phyloP scores from a whole-genome alignment of 805 yeast species.

The Wilhelminamyces savonicus region DNA sequence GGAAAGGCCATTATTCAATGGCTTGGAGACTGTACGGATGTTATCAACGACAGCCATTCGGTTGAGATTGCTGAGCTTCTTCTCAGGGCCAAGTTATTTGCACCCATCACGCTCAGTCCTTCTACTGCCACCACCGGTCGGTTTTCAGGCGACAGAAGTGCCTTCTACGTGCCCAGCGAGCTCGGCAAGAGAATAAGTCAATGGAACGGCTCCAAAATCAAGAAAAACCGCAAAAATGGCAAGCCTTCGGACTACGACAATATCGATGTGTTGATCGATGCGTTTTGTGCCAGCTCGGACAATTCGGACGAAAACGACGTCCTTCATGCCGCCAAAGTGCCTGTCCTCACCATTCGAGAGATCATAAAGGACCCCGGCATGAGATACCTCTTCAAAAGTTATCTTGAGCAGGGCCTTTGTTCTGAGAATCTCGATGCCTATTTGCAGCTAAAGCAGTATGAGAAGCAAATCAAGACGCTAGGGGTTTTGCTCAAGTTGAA shows the following conservation, averaged over 20 bases:
- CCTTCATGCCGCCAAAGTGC: not conserved
- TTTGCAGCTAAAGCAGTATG: slow-evolving; percentile 49
- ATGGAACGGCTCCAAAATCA: slow-evolving; percentile 19
- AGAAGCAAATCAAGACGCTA: slow-evolving; percentile 38
- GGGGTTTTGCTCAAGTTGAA: slow-evolving; percentile 26
- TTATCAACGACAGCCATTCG: slow-evolving; percentile 48
- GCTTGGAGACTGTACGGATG: slow-evolving; percentile 85
- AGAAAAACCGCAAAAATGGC: not conserved
- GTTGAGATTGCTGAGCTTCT: slow-evolving; percentile 46
- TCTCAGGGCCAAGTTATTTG: slow-evolving; percentile 39
- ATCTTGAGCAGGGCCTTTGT: slow-evolving; percentile 58
- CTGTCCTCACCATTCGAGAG: slow-evolving; percentile 17
- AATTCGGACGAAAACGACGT: not conserved
- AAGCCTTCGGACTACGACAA: not conserved
- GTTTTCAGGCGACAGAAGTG: slow-evolving; percentile 28
- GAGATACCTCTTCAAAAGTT: slow-evolving; percentile 59
- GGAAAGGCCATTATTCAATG: slow-evolving; percentile 83
- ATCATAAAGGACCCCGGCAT: slow-evolving; percentile 69
- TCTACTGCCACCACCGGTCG: slow-evolving; percentile 20
- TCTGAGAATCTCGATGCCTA: slow-evolving; percentile 74
- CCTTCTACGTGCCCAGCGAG: slow-evolving; percentile 38
- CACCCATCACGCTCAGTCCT: slow-evolving; percentile 34
- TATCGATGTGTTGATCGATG: not conserved
- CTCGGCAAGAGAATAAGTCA: slow-evolving; percentile 34
- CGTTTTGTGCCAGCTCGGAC: not conserved